phyloP scores from a whole-genome alignment of 164 flowering plant genomes.

The Dillenia turbinata region DNA sequence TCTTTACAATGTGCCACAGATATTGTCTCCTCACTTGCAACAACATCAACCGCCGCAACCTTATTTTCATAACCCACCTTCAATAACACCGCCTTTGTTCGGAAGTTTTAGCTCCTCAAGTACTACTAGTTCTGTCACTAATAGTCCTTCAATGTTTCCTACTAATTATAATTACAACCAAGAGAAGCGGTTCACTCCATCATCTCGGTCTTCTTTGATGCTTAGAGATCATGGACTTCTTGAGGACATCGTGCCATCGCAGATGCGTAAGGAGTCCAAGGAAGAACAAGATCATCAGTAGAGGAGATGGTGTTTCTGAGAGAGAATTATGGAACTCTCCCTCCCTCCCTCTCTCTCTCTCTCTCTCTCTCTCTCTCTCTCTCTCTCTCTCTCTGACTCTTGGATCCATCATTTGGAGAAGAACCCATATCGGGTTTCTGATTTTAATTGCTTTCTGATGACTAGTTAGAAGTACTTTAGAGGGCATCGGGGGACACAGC shows the following conservation, averaged over 20 bases:
- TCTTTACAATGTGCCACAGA: not conserved
- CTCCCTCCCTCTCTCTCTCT: not conserved
- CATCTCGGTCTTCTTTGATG: constrained; percentile 15
- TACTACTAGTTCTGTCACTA: constrained; percentile 4
- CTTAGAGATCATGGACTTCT: constrained; percentile 68
- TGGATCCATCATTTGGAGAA: no score
- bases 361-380: constrained; percentile 5
- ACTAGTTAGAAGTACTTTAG: no score
- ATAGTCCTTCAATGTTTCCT: not conserved
- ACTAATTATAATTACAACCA: constrained; percentile 10
- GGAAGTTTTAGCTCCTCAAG: not conserved
- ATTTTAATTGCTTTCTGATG: no score
- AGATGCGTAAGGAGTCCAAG: constrained; percentile 29
- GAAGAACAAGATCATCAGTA: constrained; percentile 1
- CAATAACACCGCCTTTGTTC: not conserved
- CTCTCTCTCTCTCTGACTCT: no score
- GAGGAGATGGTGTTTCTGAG: constrained; percentile 7
- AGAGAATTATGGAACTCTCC: constrained; percentile 14
- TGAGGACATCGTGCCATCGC: constrained; percentile 63
- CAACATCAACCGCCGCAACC: constrained; percentile 21
- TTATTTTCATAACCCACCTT: constrained; percentile 24
- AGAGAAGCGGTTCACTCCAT: constrained; percentile 23
- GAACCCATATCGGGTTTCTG: no score
- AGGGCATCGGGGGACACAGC: no score
- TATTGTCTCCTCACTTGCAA: constrained; percentile 13